phyloP scores from a whole-genome alignment of 1,139 yeast genomes.

The Trichomonascaceae sp. region DNA sequence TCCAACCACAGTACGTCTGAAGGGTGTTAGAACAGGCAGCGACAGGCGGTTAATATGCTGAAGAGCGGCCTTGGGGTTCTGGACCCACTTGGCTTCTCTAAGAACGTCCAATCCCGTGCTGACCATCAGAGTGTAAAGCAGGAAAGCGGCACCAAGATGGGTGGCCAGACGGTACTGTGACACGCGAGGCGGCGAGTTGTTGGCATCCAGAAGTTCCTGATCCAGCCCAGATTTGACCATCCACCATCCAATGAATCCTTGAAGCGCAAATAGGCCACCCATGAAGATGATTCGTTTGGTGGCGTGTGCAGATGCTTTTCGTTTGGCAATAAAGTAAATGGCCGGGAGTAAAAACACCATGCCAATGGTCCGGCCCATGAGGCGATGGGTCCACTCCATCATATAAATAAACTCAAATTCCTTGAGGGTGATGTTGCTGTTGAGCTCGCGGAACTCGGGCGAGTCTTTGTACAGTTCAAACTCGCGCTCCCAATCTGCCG shows the following conservation, averaged over 20 bases:
- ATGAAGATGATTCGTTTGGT: constrained; percentile 59
- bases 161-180: constrained; percentile 91
- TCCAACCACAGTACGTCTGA: constrained; percentile 42
- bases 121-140: constrained; percentile 76
- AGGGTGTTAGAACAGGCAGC: constrained; percentile 41
- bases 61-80: constrained; percentile 42
- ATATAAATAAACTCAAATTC: constrained; percentile 90
- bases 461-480: constrained; percentile 69
- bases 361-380: constrained; percentile 88
- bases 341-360: constrained; percentile 75
- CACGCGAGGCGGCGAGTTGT: constrained; percentile 82
- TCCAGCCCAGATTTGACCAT: constrained; percentile 96
- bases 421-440: constrained; percentile 80
- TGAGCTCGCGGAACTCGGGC: constrained; percentile 83
- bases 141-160: constrained; percentile 87
- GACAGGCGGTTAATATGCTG: constrained; percentile 39
- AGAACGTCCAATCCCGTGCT: constrained; percentile 81
- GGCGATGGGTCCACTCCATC: constrained; percentile 97
- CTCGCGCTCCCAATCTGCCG: constrained; percentile 75
- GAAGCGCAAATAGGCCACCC: constrained; percentile 70
- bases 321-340: constrained; percentile 56
- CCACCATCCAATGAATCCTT: constrained; percentile 99
- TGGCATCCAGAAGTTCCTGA: constrained; percentile 61
- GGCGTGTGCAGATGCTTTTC: constrained; percentile 55
- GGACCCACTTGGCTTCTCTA: constrained; percentile 58